phyloP scores from a whole-genome alignment of 2,329 filamentous ascomycete species.

The Dothiorella sarmentorum region DNA sequence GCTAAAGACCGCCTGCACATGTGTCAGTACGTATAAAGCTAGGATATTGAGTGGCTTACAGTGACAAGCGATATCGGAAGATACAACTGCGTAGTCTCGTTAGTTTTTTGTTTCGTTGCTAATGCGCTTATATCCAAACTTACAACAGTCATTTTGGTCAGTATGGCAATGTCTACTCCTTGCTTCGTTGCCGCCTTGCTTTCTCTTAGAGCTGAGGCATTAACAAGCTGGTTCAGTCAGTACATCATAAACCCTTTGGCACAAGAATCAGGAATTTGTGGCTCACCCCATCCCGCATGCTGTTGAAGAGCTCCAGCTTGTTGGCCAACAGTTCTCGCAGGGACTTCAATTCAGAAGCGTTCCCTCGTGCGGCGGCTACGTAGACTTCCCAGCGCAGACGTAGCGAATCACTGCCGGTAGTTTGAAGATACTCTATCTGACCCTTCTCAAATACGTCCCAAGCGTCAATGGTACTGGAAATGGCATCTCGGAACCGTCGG shows the following conservation, averaged over 20 bases:
- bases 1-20: background rate
- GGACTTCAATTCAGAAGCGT: constrained; percentile 4
- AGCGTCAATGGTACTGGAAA: background rate
- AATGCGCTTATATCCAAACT: background rate
- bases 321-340: background rate
- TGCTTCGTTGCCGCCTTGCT: background rate
- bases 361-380: background rate
- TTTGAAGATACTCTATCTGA: background rate
- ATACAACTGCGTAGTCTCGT: background rate
- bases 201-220: constrained; percentile 3
- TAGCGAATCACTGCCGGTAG: background rate
- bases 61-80: background rate
- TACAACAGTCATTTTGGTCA: constrained; percentile 18
- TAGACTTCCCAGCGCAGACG: background rate
- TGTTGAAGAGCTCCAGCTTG: constrained; percentile 13
- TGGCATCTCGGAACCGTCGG: background rate
- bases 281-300: constrained; percentile 13
- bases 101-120: background rate
- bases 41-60: background rate
- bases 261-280: background rate
- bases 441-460: constrained; percentile 4
- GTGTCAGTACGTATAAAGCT: background rate
- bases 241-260: background rate
- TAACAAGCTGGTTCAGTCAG: background rate
- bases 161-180: constrained; percentile 4